Conservation (phyloP, 495 filamentous ascomycete genomes). For the Neurospora africana region DNA sequence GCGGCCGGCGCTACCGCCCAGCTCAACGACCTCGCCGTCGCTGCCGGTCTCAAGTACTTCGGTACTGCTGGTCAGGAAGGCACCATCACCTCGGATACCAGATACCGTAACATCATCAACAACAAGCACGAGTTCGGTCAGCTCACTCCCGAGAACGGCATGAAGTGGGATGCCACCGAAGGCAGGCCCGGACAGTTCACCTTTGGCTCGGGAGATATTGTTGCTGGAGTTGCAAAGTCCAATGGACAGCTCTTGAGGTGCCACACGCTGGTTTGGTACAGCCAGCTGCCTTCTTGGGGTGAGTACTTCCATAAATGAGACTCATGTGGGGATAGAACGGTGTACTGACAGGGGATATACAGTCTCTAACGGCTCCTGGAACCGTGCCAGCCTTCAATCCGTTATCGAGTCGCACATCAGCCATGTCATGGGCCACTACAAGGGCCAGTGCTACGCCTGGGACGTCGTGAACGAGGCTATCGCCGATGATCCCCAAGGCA, state of each 20-base stretch:
- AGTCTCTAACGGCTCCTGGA: slow-evolving; percentile 42
- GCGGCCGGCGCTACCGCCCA: slow-evolving; percentile 22
- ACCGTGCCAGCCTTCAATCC: slow-evolving; percentile 37
- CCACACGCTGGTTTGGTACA: slow-evolving; percentile 54
- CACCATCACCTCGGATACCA: slow-evolving; percentile 34
- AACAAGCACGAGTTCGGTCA: slow-evolving; percentile 48
- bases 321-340: background rate
- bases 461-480: slow-evolving; percentile 48
- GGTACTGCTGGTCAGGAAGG: slow-evolving; percentile 49
- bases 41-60: slow-evolving; percentile 46
- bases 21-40: slow-evolving; percentile 43
- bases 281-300: slow-evolving; percentile 49
- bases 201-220: slow-evolving; percentile 38
- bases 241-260: slow-evolving; percentile 47
- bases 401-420: slow-evolving; percentile 38
- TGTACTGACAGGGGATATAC: slow-evolving; percentile 36
- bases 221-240: slow-evolving; percentile 38
- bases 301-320: background rate
- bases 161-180: slow-evolving; percentile 43
- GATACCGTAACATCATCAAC: slow-evolving; percentile 35
- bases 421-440: slow-evolving; percentile 43
- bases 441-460: slow-evolving; percentile 38
- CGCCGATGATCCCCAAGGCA: slow-evolving; percentile 26
- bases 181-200: slow-evolving; percentile 34
- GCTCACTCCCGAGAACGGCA: slow-evolving; percentile 48